Base-by-base conservation (phyloP, 2,329 filamentous ascomycete genomes). In the Xylaria sp. region DNA sequence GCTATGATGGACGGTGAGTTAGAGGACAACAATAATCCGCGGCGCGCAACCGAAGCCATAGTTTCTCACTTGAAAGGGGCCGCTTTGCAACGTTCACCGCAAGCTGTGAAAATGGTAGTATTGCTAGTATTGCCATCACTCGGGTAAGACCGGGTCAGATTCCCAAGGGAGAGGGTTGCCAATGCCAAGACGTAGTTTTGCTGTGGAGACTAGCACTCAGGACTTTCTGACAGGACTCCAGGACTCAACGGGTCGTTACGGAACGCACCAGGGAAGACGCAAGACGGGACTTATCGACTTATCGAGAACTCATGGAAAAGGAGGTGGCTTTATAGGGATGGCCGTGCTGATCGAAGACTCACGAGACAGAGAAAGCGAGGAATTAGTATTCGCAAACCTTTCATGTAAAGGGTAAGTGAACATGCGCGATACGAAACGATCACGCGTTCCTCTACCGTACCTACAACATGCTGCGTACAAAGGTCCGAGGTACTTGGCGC, bases 1-100 rank as follows among this genome's bases (percentile, higher is more conserved):
- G 63, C 62, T 65, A 63, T 65, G 63, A 65, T 57, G 61, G 58
- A 59, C 10, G 53, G 52, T 52, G 59, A 52, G 60, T 64, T 66
- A 44, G 66, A 59, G 54, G 62, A 58, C 10, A 52, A 13, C 48
- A 58, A 49, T 59, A 61, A 34, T 8, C 66, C 62, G 58, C 62
- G 64, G 63, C 61, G 62, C 59, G 56, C 60, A 60, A 64, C 64
- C 60, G 65, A 68, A 59, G 69, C 65, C 68, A 70, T 70, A 52
- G 61, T 67, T 59, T 65, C 59, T 67, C 57, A 66, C 58, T 61
- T 57, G 63, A 58, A 57, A 51, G 42, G 58, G 50, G 58, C 39
- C 58, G 56, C 30, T 52, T 66, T 65, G 62, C 59, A 65, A 61
- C 58, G 52, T 60, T 61, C 57, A 58, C 59, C 60, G 64, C 63